phyloP scores from a whole-genome alignment of 306 rosid genomes.

The Spatholobus suberectus region DNA sequence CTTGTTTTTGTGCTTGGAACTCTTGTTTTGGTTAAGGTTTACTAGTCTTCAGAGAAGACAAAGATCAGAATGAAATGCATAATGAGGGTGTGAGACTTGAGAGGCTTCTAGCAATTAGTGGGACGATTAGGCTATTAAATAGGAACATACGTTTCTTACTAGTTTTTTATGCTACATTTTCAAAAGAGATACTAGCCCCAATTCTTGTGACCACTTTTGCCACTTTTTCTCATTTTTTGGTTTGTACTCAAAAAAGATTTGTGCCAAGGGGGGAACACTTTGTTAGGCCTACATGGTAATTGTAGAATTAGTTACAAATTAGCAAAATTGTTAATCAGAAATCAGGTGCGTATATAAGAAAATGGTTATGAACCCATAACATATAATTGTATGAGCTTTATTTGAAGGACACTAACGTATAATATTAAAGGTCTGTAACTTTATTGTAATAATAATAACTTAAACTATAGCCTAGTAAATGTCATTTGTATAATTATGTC shows the following conservation, averaged over 20 bases:
- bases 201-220: constrained; percentile 84
- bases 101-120: constrained; percentile 40
- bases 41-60: constrained; percentile 26
- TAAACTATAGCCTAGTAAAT: not conserved
- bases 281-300: constrained; percentile 37
- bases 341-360: not conserved
- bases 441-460: constrained; percentile 28
- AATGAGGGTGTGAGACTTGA: constrained; percentile 27
- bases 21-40: constrained; percentile 31
- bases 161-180: constrained; percentile 50
- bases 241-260: constrained; percentile 45
- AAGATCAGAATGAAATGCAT: constrained; percentile 19
- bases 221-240: constrained; percentile 43
- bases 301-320: not conserved
- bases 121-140: constrained; percentile 63
- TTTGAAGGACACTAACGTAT: constrained; percentile 13
- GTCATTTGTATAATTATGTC: constrained; percentile 45
- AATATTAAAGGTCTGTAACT: constrained; percentile 16
- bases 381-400: not conserved
- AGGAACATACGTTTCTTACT: constrained; percentile 68
- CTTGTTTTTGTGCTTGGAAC: constrained; percentile 11
- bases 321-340: constrained; percentile 8
- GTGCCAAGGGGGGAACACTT: constrained; percentile 51
- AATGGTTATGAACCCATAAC: not conserved
- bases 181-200: constrained; percentile 94